These are phyloP conservation scores for Wickerhamomyces canadensis DNA, from an alignment of 805 yeast genomes.

Conservation along the genomic window DNA sequence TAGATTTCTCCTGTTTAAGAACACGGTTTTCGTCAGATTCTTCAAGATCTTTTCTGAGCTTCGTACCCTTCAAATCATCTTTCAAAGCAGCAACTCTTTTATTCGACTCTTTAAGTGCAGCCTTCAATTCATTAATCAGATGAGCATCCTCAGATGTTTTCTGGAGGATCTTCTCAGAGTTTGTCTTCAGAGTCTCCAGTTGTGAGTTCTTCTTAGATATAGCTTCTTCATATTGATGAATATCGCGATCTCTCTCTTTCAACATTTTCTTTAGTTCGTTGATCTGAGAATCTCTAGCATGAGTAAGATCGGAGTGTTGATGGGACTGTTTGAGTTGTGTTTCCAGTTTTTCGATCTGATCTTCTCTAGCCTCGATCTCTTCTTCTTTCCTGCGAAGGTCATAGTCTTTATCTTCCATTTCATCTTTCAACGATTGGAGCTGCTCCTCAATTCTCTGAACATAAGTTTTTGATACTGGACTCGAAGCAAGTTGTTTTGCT, in stretches of 20 bases:
- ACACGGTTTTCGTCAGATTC: no score
- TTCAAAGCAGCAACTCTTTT: slow-evolving; percentile 1
- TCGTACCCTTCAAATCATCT: slow-evolving; percentile 6
- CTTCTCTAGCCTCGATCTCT: slow-evolving; percentile 17
- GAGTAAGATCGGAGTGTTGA: slow-evolving; percentile 4
- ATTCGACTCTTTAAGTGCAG: slow-evolving; percentile 2
- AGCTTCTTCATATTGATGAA: slow-evolving; percentile 10
- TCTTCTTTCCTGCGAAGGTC: slow-evolving; percentile 17
- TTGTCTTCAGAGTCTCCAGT: slow-evolving; percentile 1
- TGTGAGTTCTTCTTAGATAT: slow-evolving; percentile 2
- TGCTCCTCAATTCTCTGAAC: slow-evolving; percentile 16
- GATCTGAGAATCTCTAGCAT: slow-evolving; percentile 9
- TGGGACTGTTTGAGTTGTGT: slow-evolving; percentile 10
- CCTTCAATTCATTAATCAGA: slow-evolving; percentile 1
- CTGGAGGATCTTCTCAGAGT: background rate
- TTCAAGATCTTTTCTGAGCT: no score
- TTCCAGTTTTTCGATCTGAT: slow-evolving; percentile 13
- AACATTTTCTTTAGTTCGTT: slow-evolving; percentile 10
- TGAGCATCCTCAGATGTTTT: slow-evolving; percentile 2
- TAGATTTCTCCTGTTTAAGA: slow-evolving; percentile 7
- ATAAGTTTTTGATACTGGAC: slow-evolving; percentile 10
- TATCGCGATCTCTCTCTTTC: slow-evolving; percentile 10
- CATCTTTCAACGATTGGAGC: slow-evolving; percentile 10
- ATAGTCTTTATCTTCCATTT: slow-evolving; percentile 11
- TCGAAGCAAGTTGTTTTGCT: slow-evolving; percentile 6